Percentiles rank a stretch among this genome's conserved stretches.
Conservation (phyloP, 1,284 basidiomycete species). For the Peniophora sp. region DNA sequence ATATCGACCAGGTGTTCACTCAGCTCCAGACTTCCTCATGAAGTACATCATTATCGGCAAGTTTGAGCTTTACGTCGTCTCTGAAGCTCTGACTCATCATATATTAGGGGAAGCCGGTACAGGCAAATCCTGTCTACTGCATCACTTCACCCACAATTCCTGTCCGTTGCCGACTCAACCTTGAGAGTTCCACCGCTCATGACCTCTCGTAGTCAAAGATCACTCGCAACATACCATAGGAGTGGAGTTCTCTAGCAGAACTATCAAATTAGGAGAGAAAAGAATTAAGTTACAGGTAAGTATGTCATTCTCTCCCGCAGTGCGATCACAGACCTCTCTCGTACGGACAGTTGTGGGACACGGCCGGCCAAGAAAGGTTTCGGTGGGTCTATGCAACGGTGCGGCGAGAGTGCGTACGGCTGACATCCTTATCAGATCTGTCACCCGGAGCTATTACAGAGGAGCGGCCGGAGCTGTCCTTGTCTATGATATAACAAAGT, state of each 20-base stretch:
- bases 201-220: slow-evolving; percentile 70
- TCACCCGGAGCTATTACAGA: slow-evolving; percentile 94
- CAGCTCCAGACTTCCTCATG: slow-evolving; percentile 80
- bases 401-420: not conserved
- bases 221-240: slow-evolving; percentile 97
- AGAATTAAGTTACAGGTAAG: slow-evolving; percentile 88
- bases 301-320: not conserved
- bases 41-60: slow-evolving; percentile 95
- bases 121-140: slow-evolving; percentile 92
- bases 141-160: slow-evolving; percentile 91
- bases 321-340: too few species aligned
- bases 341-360: slow-evolving; percentile 81
- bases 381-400: slow-evolving; percentile 37
- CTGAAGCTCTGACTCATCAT: not conserved
- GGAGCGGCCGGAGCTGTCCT: slow-evolving; percentile 92
- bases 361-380: slow-evolving; percentile 94
- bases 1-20: not conserved
- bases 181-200: slow-evolving; percentile 4
- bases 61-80: slow-evolving; percentile 10
- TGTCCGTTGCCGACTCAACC: slow-evolving; percentile 48
- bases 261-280: slow-evolving; percentile 85
- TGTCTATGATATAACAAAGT: slow-evolving; percentile 96
- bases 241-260: slow-evolving; percentile 89
- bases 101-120: slow-evolving; percentile 85
- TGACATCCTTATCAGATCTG: slow-evolving; percentile 52